Evolutionary conservation across 2,329 filamentous ascomycete species (phyloP).

Genomic region (Exophiala spinifera): DNA sequence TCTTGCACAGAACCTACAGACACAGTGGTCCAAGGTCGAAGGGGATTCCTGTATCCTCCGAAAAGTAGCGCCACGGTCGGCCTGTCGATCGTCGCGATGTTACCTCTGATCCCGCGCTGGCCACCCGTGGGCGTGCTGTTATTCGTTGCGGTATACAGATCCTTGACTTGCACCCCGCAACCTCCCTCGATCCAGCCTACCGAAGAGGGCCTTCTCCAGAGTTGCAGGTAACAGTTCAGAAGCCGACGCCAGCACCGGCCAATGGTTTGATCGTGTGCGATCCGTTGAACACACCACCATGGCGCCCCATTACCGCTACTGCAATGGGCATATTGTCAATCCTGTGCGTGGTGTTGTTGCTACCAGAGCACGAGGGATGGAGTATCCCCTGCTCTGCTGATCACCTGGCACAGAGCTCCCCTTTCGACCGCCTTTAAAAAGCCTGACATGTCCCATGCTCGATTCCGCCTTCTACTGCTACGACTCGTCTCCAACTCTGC

Average conservation of each 20-base stretch:
- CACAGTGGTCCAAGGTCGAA: too few relatives aligned
- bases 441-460: neutral
- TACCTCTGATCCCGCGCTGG: slow-evolving; percentile 10
- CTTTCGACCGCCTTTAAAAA: slow-evolving; percentile 2
- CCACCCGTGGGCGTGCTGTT: slow-evolving; percentile 2
- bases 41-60: too few relatives aligned
- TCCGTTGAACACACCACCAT: neutral
- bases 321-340: neutral
- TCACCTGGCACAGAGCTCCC: neutral
- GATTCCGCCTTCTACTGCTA: neutral
- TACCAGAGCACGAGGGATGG: neutral
- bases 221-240: neutral
- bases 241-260: slow-evolving; percentile 1
- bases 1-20: too few relatives aligned
- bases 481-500: neutral
- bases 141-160: slow-evolving; percentile 11
- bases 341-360: neutral
- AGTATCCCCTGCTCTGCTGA: neutral
- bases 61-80: neutral
- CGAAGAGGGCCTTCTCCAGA: neutral
- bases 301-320: neutral
- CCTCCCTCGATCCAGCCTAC: neutral
- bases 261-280: neutral
- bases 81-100: slow-evolving; percentile 15
- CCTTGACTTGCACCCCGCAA: slow-evolving; percentile 1